Percentiles rank a stretch among this genome's conserved stretches.
phyloP scores from a whole-genome alignment of 2,329 filamentous ascomycete species.

The Rutstroemia sp. region DNA sequence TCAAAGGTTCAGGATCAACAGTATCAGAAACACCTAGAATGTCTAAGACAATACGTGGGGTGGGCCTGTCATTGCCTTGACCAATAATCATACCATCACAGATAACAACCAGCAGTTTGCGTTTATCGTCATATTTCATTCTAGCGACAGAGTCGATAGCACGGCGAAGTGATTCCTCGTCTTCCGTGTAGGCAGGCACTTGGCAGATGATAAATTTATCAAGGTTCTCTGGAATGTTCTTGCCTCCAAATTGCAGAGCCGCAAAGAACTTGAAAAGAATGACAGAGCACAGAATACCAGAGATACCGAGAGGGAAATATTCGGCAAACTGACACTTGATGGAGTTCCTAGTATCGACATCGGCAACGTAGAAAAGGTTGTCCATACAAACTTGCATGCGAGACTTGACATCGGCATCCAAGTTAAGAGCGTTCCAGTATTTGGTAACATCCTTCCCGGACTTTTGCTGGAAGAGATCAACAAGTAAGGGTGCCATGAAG shows the following conservation, averaged over 20 bases:
- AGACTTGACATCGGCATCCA: slow-evolving; percentile 48
- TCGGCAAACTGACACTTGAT: slow-evolving; percentile 76
- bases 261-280: slow-evolving; percentile 97
- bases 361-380: slow-evolving; percentile 90
- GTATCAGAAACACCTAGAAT: slow-evolving; percentile 92
- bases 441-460: slow-evolving; percentile 77
- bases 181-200: slow-evolving; percentile 95
- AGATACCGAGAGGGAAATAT: slow-evolving; percentile 83
- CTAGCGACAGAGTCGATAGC: slow-evolving; percentile 93
- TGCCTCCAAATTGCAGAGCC: slow-evolving; percentile 85
- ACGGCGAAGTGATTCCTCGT: slow-evolving; percentile 92
- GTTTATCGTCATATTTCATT: slow-evolving; percentile 97
- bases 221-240: slow-evolving; percentile 88
- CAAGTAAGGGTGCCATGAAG: slow-evolving; percentile 74
- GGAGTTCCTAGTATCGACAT: slow-evolving; percentile 87
- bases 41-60: slow-evolving; percentile 90
- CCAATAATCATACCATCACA: slow-evolving; percentile 99
- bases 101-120: slow-evolving; percentile 85
- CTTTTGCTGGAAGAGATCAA: slow-evolving; percentile 67
- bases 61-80: slow-evolving; percentile 93
- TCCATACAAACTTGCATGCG: slow-evolving; percentile 80
- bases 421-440: slow-evolving; percentile 65
- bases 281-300: slow-evolving; percentile 69
- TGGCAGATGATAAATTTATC: slow-evolving; percentile 99
- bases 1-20: slow-evolving; percentile 89